phyloP scores from a whole-genome alignment of 768 basidiomycete genomes.

The Leccinum sublutescens region DNA sequence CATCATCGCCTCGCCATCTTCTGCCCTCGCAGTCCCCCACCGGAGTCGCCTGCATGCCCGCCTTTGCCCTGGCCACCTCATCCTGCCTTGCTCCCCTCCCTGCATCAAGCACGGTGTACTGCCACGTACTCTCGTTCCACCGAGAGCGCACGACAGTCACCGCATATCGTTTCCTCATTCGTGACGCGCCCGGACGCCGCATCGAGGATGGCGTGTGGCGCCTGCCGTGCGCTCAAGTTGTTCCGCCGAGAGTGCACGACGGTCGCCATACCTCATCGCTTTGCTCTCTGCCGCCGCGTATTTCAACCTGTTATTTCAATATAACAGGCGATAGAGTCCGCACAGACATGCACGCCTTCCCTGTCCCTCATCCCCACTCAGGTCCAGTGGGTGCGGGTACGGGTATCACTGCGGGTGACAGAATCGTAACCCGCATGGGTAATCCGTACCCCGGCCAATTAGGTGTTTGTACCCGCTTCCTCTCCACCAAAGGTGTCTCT shows the following conservation, averaged over 20 bases:
- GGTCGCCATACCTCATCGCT: not conserved
- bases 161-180: not conserved
- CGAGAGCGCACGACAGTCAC: too few relatives aligned
- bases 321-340: not conserved
- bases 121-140: too few relatives aligned
- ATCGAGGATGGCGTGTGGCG: not conserved
- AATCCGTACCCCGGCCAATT: not conserved
- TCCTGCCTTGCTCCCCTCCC: too few relatives aligned
- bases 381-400: not conserved
- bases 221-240: not conserved
- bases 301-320: too few relatives aligned
- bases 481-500: not conserved
- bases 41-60: too few relatives aligned
- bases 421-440: not conserved
- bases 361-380: not conserved
- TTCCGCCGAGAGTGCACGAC: not conserved
- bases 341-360: not conserved
- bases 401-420: not conserved
- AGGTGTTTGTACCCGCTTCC: not conserved
- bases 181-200: not conserved
- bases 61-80: too few relatives aligned
- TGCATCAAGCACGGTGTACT: too few relatives aligned
- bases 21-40: too few relatives aligned
- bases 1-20: not conserved
- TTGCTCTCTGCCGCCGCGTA: not conserved